Evolutionary conservation across 106 monocot genomes (phyloP).

Genomic region (Dioscorea alata): DNA sequence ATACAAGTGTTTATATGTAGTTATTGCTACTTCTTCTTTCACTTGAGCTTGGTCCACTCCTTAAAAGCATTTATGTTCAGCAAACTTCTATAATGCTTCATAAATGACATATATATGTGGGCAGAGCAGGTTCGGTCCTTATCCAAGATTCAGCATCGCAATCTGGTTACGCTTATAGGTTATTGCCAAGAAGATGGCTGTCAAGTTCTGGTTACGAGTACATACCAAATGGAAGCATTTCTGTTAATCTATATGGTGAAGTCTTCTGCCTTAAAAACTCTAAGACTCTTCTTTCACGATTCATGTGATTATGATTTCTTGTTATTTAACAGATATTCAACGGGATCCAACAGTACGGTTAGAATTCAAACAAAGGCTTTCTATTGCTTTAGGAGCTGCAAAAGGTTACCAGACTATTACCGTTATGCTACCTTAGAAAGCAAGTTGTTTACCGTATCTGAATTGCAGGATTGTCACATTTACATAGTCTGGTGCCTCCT

Average conservation of each 20-base stretch:
- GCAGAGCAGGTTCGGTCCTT: slow-evolving; percentile 38
- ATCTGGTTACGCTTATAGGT: slow-evolving; percentile 67
- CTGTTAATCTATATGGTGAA: slow-evolving; percentile 61
- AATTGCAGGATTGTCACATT: slow-evolving; percentile 47
- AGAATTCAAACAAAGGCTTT: slow-evolving; percentile 74
- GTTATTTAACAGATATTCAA: slow-evolving; percentile 19
- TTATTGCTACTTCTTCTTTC: too few species aligned
- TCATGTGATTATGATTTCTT: background rate
- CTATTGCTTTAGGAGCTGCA: slow-evolving; percentile 66
- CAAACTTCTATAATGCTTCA: too few species aligned
- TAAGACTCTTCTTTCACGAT: background rate
- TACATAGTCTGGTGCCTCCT: slow-evolving; percentile 49
- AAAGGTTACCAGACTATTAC: slow-evolving; percentile 34
- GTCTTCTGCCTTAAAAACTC: background rate
- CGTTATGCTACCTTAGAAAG: background rate
- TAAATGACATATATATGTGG: too few species aligned
- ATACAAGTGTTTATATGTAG: too few species aligned
- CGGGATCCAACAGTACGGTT: slow-evolving; percentile 29
- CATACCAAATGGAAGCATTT: slow-evolving; percentile 64
- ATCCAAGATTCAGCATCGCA: slow-evolving; percentile 52
- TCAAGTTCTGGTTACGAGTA: slow-evolving; percentile 70
- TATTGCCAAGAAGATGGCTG: slow-evolving; percentile 66
- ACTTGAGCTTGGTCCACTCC: too few species aligned
- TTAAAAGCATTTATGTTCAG: too few species aligned
- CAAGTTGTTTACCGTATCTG: background rate